A percentile compares a stretch with the other conserved stretches of the same genome.
Conservation (phyloP, 208 protist genomes). For the Porcisia deanei region DNA sequence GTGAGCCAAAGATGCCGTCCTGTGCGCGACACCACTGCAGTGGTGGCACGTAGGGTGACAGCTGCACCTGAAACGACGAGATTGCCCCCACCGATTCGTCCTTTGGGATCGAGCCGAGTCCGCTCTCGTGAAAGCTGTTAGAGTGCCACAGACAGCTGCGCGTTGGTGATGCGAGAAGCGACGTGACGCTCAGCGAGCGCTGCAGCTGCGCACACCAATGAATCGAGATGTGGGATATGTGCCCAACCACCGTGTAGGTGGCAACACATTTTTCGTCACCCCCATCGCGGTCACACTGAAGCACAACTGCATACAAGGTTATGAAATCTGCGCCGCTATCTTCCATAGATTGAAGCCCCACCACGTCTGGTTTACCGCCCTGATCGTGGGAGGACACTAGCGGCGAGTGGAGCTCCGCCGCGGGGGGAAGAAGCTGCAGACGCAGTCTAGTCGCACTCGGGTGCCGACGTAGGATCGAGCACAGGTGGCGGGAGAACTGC, state of each 20-base stretch:
- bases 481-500: neutral
- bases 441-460: neutral
- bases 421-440: constrained; percentile 15
- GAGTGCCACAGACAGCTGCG: neutral
- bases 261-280: neutral
- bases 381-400: neutral
- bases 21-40: constrained; percentile 50
- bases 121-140: neutral
- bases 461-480: constrained; percentile 10
- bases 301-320: constrained; percentile 21
- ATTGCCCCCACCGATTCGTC: neutral
- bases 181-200: constrained; percentile 45
- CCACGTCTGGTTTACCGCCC: neutral
- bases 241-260: constrained; percentile 19
- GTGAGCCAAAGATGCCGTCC: constrained; percentile 66
- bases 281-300: neutral
- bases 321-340: constrained; percentile 2
- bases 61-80: constrained; percentile 26
- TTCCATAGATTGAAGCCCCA: neutral
- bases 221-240: constrained; percentile 25
- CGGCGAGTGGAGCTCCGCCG: neutral
- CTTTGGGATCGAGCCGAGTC: no score
- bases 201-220: constrained; percentile 69
- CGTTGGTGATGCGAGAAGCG: constrained; percentile 21
- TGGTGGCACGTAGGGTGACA: constrained; percentile 47